Evolutionary conservation across 345 rosid genomes (phyloP).

Genomic region (Alliaria petiolata): DNA sequence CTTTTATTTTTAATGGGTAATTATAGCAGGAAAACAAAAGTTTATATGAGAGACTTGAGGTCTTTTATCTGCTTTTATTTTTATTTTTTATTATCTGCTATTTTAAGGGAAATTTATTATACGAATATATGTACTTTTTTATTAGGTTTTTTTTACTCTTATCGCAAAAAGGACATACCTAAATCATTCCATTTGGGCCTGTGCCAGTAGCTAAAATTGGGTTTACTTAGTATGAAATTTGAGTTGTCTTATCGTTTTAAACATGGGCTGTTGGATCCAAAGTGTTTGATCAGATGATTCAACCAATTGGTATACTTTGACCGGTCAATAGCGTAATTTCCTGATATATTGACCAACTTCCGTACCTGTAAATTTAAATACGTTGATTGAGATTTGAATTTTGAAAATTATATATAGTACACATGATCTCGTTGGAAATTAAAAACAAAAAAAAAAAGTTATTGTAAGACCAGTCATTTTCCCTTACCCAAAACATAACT

Average conservation of each 20-base stretch:
- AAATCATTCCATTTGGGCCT: background rate
- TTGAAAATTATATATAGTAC: background rate
- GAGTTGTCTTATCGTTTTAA: background rate
- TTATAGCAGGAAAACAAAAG: background rate
- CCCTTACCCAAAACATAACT: slow-evolving; percentile 20
- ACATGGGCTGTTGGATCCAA: background rate
- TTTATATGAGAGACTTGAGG: background rate
- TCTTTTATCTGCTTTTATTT: no score
- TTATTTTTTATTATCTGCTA: no score
- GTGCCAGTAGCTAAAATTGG: background rate
- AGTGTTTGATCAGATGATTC: background rate
- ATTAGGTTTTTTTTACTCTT: background rate
- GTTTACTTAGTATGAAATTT: background rate
- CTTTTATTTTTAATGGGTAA: background rate
- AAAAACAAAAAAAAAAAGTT: background rate
- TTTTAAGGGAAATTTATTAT: background rate
- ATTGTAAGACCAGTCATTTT: slow-evolving; percentile 17
- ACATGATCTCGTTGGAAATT: background rate
- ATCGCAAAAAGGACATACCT: background rate
- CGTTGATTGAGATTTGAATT: slow-evolving; percentile 8
- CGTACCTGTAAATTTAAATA: slow-evolving; percentile 3
- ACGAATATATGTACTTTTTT: background rate
- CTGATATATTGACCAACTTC: background rate
- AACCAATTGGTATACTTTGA: slow-evolving; percentile 6
- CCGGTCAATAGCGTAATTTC: slow-evolving; percentile 15